phyloP scores from a whole-genome alignment of 2,329 filamentous ascomycete species.

The Paecilomyces sp. region DNA sequence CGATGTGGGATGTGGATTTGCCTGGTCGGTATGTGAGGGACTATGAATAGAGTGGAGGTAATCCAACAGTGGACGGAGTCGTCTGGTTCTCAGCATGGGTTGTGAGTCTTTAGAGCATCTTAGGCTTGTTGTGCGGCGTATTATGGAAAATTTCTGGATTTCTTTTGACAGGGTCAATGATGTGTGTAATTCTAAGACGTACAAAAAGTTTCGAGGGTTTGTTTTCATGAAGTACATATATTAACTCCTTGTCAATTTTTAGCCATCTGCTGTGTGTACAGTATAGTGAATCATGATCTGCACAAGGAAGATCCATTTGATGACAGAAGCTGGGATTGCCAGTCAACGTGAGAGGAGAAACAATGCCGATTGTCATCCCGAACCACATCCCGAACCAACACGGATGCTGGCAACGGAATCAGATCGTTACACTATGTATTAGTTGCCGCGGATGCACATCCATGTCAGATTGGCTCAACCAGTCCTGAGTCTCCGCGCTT shows the following conservation, averaged over 20 bases:
- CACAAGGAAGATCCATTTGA: background rate
- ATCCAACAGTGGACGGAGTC: background rate
- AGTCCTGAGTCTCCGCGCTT: background rate
- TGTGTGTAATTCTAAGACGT: background rate
- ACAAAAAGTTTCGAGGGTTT: background rate
- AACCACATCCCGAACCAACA: background rate
- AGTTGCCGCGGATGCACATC: background rate
- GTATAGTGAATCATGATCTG: too few species aligned
- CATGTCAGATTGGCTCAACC: background rate
- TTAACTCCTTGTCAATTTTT: background rate
- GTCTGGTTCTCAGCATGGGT: background rate
- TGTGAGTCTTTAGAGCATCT: background rate
- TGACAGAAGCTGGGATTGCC: background rate
- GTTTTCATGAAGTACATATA: background rate
- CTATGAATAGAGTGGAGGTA: conserved; percentile 31
- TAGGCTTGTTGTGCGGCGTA: background rate
- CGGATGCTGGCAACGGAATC: background rate
- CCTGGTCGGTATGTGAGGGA: conserved; percentile 62
- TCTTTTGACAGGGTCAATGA: background rate
- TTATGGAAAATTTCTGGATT: background rate
- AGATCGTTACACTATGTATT: background rate
- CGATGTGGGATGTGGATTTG: conserved; percentile 73
- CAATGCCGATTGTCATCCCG: background rate
- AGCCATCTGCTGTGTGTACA: background rate
- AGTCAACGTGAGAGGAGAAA: background rate